Evolutionary conservation across 1,139 yeast genomes (phyloP), one percentile per base, ranked within the genome.

Genomic region (Nakaseomyces glabratus): DNA sequence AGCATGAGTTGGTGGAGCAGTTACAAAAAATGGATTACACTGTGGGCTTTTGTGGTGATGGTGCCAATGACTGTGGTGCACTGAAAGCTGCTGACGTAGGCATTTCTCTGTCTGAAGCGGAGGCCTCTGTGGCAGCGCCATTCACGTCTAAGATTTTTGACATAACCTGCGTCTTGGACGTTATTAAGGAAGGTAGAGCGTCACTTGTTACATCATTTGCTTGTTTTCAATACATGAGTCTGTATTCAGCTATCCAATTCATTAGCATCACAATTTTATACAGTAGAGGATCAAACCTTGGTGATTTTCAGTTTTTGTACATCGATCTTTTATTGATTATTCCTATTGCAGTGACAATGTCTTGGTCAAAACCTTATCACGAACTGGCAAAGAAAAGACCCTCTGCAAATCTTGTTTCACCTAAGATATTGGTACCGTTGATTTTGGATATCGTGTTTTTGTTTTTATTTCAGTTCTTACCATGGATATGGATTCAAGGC

Each of bases 101-200:
- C 14, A 77, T 93, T 20, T 88, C 97, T 0, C 65, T 90, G 33
- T 82, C 95, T 20, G 98, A 90, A 55, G 98, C 98, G 0, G 99
- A 90, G 56, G 98, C 98, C 0, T 82, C 95, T 4, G 96, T 93
- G 14, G 98, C 98, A 1, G 97, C 98, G 0, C 98, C 99, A 2
- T 90, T 90, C 57, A 93, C 99, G 0, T 84, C 95, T 1, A 70
- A 93, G 34, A 60, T 73, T 1, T 90, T 90, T 61, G 95, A 90
- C 48, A 86, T 90, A 28, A 77, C 95, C 2, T 90, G 98, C 63
- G 95, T 90, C 18, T 62, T 85, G 45, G 86, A 84, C 53, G 90
- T 93, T 4, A 85, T 90, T 40, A 76, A 73, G 49, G 98, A 93
- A 58, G 99, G 99, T 9, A 69, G 99, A 43, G 90, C 95, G 2